Percentiles rank a stretch among this genome's conserved stretches.
These are phyloP conservation scores for Tetrahymena borealis DNA, from an alignment of 73 alveolate genomes.

Conservation along the genomic window DNA sequence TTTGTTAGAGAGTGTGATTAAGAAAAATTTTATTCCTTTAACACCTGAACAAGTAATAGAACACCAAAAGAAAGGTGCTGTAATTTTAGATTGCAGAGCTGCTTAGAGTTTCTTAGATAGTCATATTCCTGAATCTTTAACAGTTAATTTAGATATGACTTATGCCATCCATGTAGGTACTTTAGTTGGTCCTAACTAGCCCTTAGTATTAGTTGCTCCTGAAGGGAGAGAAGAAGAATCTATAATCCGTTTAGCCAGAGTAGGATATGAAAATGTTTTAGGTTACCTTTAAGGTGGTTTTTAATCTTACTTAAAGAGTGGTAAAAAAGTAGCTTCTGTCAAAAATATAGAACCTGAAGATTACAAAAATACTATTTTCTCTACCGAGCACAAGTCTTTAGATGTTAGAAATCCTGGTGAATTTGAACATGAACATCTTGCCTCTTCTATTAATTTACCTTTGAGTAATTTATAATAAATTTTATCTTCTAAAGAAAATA, in stretches of 20 bases:
- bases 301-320: constrained; percentile 6
- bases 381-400: no score
- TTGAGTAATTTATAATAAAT: no score
- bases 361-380: no score
- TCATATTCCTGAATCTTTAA: constrained; percentile 8
- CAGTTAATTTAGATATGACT: neutral
- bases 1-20: neutral
- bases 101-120: neutral
- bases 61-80: neutral
- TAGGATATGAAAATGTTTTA: constrained; percentile 42
- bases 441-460: no score
- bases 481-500: no score
- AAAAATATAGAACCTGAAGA: no score
- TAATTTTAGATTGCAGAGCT: neutral
- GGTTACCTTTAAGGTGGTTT: constrained; percentile 45
- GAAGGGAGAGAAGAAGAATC: constrained; percentile 42
- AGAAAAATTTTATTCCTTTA: neutral
- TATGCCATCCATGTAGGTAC: constrained; percentile 30
- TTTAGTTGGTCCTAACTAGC: constrained; percentile 6
- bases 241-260: constrained; percentile 18
- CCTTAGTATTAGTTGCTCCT: constrained; percentile 15
- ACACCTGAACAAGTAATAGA: neutral
- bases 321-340: no score
- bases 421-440: no score
- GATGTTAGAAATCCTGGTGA: no score